Evolutionary conservation across 208 protist species (phyloP).

Genomic region (Sergeia podlipaevii): DNA sequence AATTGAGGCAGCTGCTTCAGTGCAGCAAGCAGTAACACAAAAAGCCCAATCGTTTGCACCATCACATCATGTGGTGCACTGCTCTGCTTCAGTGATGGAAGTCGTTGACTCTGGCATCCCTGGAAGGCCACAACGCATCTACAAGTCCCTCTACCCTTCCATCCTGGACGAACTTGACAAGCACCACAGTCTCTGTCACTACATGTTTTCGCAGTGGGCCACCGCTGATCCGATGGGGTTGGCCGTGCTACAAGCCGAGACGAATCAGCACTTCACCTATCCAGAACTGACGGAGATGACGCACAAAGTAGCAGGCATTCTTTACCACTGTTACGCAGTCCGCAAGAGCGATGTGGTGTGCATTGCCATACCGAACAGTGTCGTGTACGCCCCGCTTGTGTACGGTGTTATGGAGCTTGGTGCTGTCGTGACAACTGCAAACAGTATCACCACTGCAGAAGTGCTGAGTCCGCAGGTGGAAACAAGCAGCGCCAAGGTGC

Average conservation of each 20-base stretch:
- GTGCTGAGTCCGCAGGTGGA: conserved; percentile 17
- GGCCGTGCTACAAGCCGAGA: conserved; percentile 9
- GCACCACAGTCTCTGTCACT: conserved; percentile 21
- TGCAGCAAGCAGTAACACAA: no score
- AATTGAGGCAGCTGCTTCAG: no score
- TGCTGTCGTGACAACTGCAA: conserved; percentile 24
- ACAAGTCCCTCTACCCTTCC: conserved; percentile 13
- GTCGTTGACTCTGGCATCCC: no score
- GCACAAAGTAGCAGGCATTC: conserved; percentile 13
- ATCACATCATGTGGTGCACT: no score
- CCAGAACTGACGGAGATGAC: conserved; percentile 6
- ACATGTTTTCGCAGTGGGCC: conserved; percentile 5
- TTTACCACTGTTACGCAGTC: conserved; percentile 24
- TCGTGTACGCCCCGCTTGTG: conserved; percentile 17
- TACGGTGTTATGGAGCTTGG: conserved; percentile 29
- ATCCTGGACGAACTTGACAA: conserved; percentile 9
- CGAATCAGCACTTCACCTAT: conserved; percentile 2
- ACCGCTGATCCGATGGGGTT: conserved; percentile 8
- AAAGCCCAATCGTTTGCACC: no score
- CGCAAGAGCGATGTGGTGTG: conserved; percentile 32
- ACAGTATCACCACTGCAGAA: conserved; percentile 14
- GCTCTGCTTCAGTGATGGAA: no score
- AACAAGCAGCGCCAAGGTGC: conserved; percentile 12
- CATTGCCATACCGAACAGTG: conserved; percentile 19
- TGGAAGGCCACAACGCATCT: no score